A percentile compares a stretch with the other conserved stretches of the same genome.
Conservation (phyloP, 2,329 filamentous ascomycete species). For the Blumeriella jaapii region DNA sequence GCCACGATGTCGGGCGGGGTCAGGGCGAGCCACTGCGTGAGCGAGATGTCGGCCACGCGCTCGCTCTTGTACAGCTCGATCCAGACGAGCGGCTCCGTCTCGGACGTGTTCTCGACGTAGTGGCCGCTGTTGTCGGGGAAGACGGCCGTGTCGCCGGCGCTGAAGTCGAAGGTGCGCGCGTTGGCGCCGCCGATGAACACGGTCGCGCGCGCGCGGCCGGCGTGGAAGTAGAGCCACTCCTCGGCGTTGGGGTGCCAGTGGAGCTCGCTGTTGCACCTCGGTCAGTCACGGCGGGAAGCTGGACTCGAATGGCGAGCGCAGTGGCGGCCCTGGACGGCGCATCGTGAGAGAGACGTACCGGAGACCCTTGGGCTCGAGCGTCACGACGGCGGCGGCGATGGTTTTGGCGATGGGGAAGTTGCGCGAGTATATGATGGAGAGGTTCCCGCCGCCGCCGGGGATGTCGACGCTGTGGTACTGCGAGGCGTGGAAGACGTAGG, state of each 20-base stretch:
- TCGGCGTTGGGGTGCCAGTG: slow-evolving; percentile 74
- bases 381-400: slow-evolving; percentile 59
- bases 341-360: no score
- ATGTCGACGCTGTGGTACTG: slow-evolving; percentile 60
- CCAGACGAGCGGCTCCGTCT: no score
- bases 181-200: slow-evolving; percentile 59
- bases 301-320: no score
- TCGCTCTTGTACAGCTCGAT: no score
- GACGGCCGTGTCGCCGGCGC: slow-evolving; percentile 63
- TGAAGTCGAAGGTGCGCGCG: slow-evolving; percentile 65
- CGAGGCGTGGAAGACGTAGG: slow-evolving; percentile 57
- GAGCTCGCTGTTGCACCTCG: slow-evolving; percentile 38
- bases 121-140: slow-evolving; percentile 68
- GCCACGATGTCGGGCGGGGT: no score
- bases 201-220: slow-evolving; percentile 59
- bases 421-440: slow-evolving; percentile 60
- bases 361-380: no score
- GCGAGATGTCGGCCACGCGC: no score
- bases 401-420: slow-evolving; percentile 68
- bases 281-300: no score
- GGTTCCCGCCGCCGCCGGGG: slow-evolving; percentile 53
- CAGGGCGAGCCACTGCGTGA: no score
- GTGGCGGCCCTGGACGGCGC: no score
- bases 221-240: slow-evolving; percentile 72
- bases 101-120: slow-evolving; percentile 72